Percentiles rank a stretch among this genome's conserved stretches.
Conservation (phyloP, 257 asterid species). For the Capsicum pubescens region DNA sequence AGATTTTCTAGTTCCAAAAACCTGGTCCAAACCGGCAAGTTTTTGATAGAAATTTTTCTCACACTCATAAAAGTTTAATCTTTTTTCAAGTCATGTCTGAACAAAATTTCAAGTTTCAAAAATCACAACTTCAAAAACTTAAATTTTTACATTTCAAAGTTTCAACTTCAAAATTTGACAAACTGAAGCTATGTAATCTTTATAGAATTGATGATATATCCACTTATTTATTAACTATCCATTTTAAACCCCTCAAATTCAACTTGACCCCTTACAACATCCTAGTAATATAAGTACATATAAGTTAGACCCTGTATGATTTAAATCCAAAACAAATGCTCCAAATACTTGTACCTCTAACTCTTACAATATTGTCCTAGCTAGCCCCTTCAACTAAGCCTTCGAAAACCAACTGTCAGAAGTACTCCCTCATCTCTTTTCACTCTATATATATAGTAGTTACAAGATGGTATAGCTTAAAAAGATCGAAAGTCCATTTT, state of each 20-base stretch:
- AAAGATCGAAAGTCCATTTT: neutral
- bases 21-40: too few species aligned
- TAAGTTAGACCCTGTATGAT: neutral
- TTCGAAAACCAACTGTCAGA: neutral
- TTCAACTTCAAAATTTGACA: neutral
- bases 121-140: neutral
- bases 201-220: neutral
- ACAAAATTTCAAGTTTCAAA: neutral
- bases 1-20: neutral
- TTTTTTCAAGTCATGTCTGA: neutral
- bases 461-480: neutral
- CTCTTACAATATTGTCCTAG: neutral
- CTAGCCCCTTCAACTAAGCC: neutral
- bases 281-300: neutral
- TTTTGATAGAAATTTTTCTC: neutral
- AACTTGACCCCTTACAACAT: neutral
- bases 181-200: neutral
- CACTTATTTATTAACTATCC: neutral
- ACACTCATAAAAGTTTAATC: neutral
- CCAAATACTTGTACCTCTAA: neutral
- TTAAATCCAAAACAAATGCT: neutral
- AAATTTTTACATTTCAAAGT: neutral
- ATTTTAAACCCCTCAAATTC: neutral
- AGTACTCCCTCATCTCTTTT: neutral
- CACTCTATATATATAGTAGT: neutral